Evolutionary conservation across 306 rosid genomes (phyloP).

Genomic region (Vigna radiata): DNA sequence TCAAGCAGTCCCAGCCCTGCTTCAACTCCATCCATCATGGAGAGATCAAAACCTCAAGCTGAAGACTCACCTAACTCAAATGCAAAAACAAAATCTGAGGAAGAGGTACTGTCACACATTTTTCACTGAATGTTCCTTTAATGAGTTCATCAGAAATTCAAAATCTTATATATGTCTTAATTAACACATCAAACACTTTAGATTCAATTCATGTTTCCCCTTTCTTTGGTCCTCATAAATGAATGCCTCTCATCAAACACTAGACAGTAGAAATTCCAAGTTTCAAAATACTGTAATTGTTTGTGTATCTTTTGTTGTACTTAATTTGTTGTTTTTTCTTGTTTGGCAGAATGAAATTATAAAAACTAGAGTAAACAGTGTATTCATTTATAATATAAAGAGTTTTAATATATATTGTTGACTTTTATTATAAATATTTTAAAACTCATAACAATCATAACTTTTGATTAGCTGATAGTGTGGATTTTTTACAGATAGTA

Average conservation of each 20-base stretch:
- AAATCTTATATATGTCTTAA: not conserved
- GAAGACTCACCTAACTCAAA: slow-evolving; percentile 68
- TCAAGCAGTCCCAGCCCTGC: slow-evolving; percentile 81
- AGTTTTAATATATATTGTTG: not conserved
- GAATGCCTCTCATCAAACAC: not conserved
- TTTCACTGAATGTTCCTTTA: not conserved
- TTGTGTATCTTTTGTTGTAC: not conserved
- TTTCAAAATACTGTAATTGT: not conserved
- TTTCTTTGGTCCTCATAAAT: slow-evolving; percentile 1
- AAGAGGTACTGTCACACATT: slow-evolving; percentile 59
- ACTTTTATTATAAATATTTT: not conserved
- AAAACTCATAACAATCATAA: not conserved
- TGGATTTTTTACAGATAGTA: not conserved
- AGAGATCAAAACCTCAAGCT: slow-evolving; percentile 57
- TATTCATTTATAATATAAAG: not conserved
- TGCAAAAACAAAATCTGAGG: slow-evolving; percentile 58
- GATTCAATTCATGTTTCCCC: not conserved
- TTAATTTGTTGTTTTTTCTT: not conserved
- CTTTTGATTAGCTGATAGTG: not conserved
- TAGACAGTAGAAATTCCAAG: slow-evolving; percentile 26
- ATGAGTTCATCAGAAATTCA: not conserved
- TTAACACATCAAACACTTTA: slow-evolving; percentile 20
- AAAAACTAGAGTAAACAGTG: not conserved
- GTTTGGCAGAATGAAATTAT: slow-evolving; percentile 19
- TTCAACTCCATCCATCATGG: slow-evolving; percentile 82